Percentiles rank a stretch among this genome's conserved stretches.
phyloP scores from a whole-genome alignment of 148 eudicot genomes.

The Gaultheria prostrata region DNA sequence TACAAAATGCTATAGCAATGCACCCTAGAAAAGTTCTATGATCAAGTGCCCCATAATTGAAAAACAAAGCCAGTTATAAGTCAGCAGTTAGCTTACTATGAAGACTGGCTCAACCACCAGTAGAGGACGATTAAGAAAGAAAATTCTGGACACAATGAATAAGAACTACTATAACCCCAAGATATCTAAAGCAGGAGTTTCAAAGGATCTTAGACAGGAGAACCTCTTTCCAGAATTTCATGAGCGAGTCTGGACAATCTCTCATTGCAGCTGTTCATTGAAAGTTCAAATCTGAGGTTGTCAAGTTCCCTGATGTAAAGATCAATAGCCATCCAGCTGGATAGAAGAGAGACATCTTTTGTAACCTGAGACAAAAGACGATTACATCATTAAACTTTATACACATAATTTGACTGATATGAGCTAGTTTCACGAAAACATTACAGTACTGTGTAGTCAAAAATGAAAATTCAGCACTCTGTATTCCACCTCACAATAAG shows the following conservation, averaged over 20 bases:
- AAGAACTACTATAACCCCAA: background rate
- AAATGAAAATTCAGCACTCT: background rate
- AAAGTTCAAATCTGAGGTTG: conserved; percentile 89
- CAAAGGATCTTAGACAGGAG: conserved; percentile 9
- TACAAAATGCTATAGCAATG: background rate
- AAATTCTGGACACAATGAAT: background rate
- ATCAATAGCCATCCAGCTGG: conserved; percentile 97
- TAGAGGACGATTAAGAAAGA: background rate
- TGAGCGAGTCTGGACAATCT: conserved; percentile 50
- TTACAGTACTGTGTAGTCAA: background rate
- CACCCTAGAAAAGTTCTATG: background rate
- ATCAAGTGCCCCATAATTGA: background rate
- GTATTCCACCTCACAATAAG: background rate
- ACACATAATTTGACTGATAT: background rate
- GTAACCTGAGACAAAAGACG: conserved; percentile 63
- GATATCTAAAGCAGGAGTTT: background rate
- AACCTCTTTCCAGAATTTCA: conserved; percentile 67
- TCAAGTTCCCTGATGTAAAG: conserved; percentile 84
- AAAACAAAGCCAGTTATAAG: background rate
- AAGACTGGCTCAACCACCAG: background rate
- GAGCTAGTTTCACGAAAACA: background rate
- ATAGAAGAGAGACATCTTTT: conserved; percentile 76
- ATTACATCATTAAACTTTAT: background rate
- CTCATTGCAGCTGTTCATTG: conserved; percentile 69
- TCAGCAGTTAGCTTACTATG: background rate